phyloP scores from a whole-genome alignment of 2,329 filamentous ascomycete species.

The Alternaria tenuissima region DNA sequence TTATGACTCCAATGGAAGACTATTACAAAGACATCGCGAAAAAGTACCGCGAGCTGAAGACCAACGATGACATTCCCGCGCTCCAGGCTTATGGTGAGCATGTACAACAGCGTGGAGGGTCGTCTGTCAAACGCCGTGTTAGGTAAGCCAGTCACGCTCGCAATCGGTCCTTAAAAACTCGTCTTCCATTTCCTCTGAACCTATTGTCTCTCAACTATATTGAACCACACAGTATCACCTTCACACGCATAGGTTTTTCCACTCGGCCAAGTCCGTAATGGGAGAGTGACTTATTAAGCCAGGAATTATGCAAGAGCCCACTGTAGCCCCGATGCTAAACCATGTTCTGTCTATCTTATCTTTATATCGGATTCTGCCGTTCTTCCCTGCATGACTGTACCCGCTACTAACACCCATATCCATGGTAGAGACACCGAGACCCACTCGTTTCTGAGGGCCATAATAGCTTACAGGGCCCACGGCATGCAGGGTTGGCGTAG shows the following conservation, averaged over 20 bases:
- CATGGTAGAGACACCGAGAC: background rate
- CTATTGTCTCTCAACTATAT: background rate
- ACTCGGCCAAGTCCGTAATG: background rate
- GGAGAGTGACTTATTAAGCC: background rate
- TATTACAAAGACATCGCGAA: background rate
- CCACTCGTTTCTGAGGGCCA: background rate
- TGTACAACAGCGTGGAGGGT: background rate
- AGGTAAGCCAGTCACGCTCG: background rate
- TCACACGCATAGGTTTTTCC: too few species aligned
- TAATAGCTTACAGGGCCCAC: background rate
- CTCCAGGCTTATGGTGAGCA: background rate
- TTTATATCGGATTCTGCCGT: background rate
- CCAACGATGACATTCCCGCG: background rate
- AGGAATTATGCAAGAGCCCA: background rate
- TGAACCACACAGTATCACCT: background rate
- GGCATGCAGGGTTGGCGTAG: background rate
- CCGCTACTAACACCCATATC: background rate
- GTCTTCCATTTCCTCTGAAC: background rate
- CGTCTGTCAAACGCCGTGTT: background rate
- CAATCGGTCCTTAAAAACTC: background rate
- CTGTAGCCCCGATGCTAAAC: background rate
- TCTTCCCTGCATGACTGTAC: background rate
- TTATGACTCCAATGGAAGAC: background rate
- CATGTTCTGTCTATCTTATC: background rate
- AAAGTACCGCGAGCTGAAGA: background rate